Percentiles rank a stretch among this genome's conserved stretches.
phyloP scores from a whole-genome alignment of 2,329 filamentous ascomycete genomes.

The Mycosphaerella sp. region DNA sequence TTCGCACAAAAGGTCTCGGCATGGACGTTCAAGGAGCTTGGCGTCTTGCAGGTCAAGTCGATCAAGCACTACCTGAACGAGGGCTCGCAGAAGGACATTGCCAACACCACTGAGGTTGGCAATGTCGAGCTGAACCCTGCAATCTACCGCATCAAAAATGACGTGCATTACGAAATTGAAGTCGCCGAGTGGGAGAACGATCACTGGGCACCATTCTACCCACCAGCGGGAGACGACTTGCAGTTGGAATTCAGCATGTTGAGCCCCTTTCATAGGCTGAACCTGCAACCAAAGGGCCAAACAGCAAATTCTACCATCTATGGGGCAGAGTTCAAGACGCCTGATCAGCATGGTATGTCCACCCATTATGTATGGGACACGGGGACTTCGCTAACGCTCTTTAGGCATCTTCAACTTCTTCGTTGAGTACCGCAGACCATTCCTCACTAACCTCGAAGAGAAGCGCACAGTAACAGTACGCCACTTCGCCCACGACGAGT shows the following conservation, averaged over 20 bases:
- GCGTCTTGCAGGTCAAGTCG: conserved; percentile 76
- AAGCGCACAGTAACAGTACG: conserved; percentile 92
- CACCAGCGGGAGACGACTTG: conserved; percentile 63
- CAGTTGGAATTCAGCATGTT: conserved; percentile 99
- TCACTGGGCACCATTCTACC: conserved; percentile 66
- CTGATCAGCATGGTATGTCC: conserved; percentile 79
- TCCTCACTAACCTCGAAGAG: conserved; percentile 82
- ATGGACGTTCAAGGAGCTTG: conserved; percentile 95
- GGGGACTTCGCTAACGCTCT: background rate
- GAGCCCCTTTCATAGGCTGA: conserved; percentile 88
- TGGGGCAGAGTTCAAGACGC: conserved; percentile 68
- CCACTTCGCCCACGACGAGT: conserved; percentile 97
- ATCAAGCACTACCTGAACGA: conserved; percentile 67
- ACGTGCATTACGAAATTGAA: conserved; percentile 83
- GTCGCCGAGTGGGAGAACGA: conserved; percentile 77
- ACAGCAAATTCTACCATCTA: conserved; percentile 67
- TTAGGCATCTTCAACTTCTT: conserved; percentile 84
- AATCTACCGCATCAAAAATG: conserved; percentile 94
- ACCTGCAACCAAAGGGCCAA: conserved; percentile 51
- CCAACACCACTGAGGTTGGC: conserved; percentile 31
- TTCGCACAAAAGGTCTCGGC: conserved; percentile 80
- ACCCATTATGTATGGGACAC: too few relatives aligned
- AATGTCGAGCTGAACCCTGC: conserved; percentile 62
- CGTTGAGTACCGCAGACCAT: conserved; percentile 94
- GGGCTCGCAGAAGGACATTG: conserved; percentile 43